Conservation (phyloP, 805 yeast species). For the Lipomyces chichibuensis region DNA sequence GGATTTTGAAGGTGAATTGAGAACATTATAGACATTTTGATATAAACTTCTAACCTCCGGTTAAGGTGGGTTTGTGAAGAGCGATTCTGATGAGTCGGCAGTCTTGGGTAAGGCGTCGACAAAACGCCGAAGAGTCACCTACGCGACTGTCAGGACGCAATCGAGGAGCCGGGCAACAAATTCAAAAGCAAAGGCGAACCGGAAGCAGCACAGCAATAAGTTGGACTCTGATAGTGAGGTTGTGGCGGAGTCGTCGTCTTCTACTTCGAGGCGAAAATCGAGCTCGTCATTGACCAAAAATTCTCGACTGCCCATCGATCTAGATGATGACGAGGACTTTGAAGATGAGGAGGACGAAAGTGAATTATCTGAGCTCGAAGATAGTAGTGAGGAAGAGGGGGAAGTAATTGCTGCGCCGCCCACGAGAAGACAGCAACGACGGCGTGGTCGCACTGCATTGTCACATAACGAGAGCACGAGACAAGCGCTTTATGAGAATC, state of each 20-base stretch:
- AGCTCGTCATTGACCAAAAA: slow-evolving; percentile 4
- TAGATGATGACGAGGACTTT: slow-evolving; percentile 10
- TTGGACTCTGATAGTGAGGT: not conserved
- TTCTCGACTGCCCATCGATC: not conserved
- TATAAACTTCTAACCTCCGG: not conserved
- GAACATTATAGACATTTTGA: not conserved
- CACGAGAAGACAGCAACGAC: slow-evolving; percentile 7
- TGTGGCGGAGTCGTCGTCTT: not conserved
- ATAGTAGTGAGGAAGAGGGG: slow-evolving; percentile 13
- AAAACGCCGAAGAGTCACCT: slow-evolving; percentile 4
- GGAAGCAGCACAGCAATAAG: not conserved
- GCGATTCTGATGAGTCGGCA: slow-evolving; percentile 28
- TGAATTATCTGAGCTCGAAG: slow-evolving; percentile 19
- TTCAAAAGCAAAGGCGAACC: not conserved
- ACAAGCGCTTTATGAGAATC: slow-evolving; percentile 64
- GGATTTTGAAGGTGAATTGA: slow-evolving; percentile 7
- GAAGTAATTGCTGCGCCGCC: not conserved
- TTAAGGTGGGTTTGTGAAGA: slow-evolving; percentile 16
- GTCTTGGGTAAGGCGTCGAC: not conserved
- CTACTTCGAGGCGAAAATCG: not conserved
- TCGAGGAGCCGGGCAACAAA: not conserved
- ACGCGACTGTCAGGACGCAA: not conserved
- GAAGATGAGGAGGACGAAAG: not conserved
- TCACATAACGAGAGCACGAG: slow-evolving; percentile 28
- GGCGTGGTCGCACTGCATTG: slow-evolving; percentile 13